These are phyloP conservation scores for Floccularia luteovirens DNA, from an alignment of 768 basidiomycete genomes.

Conservation along the genomic window DNA sequence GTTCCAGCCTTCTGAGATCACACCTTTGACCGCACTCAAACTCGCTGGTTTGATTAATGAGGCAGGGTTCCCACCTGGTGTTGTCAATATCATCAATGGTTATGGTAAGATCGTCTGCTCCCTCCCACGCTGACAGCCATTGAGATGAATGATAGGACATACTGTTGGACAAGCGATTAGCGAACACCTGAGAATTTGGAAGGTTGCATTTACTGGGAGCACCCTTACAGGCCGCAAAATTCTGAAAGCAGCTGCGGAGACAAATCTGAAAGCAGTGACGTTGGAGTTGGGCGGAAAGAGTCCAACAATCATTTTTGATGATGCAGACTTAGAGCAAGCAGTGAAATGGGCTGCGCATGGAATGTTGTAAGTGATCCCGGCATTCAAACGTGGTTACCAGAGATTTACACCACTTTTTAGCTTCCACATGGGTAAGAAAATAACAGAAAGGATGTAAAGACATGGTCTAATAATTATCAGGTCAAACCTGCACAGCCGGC, in stretches of 20 bases:
- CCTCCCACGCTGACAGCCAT: too few relatives aligned
- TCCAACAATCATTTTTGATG: slow-evolving; percentile 65
- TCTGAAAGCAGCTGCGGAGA: slow-evolving; percentile 71
- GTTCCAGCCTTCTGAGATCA: slow-evolving; percentile 67
- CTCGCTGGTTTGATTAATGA: slow-evolving; percentile 51
- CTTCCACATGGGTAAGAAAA: slow-evolving; percentile 9
- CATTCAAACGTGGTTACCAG: neutral
- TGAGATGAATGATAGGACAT: too few relatives aligned
- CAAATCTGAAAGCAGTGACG: slow-evolving; percentile 80
- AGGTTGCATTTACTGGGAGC: slow-evolving; percentile 85
- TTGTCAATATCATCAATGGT: slow-evolving; percentile 71
- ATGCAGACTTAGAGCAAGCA: slow-evolving; percentile 66
- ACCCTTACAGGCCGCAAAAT: slow-evolving; percentile 74
- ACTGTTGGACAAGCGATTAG: slow-evolving; percentile 56
- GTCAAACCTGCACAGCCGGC: slow-evolving; percentile 78
- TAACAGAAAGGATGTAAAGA: too few relatives aligned
- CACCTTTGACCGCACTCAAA: slow-evolving; percentile 61
- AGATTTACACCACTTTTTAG: slow-evolving; percentile 3
- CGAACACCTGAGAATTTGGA: slow-evolving; percentile 49
- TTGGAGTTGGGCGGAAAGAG: slow-evolving; percentile 80
- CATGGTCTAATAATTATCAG: too few relatives aligned
- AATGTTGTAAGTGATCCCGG: slow-evolving; percentile 49
- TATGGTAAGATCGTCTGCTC: too few relatives aligned
- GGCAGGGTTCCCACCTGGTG: slow-evolving; percentile 75
- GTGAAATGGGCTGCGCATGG: slow-evolving; percentile 62